Evolutionary conservation across 2,329 filamentous ascomycete species (phyloP), one percentile per base, ranked within the genome.

Genomic region (Cryphonectria nitschkei): DNA sequence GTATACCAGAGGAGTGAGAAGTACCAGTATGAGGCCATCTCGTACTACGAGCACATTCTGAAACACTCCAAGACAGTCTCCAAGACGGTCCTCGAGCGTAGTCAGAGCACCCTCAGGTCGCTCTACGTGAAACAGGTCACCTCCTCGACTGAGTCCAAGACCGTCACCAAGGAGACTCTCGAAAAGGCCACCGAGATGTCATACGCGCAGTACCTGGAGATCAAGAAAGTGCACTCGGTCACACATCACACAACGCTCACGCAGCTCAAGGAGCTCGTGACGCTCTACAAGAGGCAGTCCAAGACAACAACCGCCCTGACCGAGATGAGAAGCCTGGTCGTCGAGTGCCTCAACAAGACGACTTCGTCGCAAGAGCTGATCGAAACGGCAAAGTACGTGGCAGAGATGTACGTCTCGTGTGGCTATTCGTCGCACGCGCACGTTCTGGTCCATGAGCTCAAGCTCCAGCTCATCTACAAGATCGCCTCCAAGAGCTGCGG

Each of bases 391-490:
- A 65, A 54, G 46, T 29, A 54, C 22, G 63, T 65, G 43, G 63
- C 63, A 22, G 41, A 46, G 6, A 65, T 65, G 8, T 54, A 65
- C 11, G 29, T n/a, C 13, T 65, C 63, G 2, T 65, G 63, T 50
- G 63, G 63, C 7, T 65, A 54, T 34, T 22, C 19, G 6, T 34
- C 63, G 63, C 29, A 65, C 14, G 63, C 63, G 9, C 63, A 65
- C 19, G 26, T 46, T 2, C 46, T 65, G 9, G 32, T 65, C 46
- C 41, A 46, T 7, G 63, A 65, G 46, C 63, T 65, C 43, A 65
- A 54, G 63, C 43, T 50, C 5, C 63, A 65, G 46, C 63, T 65
- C 41, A 65, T 65, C 43, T 65, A 65, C 63, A 65, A 65, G 26
- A 65, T 39, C 3, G 9, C 19, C 46, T 65, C 63, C 2, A 52